phyloP scores from a whole-genome alignment of 2,329 filamentous ascomycete genomes.

The Cytospora chrysosperma region DNA sequence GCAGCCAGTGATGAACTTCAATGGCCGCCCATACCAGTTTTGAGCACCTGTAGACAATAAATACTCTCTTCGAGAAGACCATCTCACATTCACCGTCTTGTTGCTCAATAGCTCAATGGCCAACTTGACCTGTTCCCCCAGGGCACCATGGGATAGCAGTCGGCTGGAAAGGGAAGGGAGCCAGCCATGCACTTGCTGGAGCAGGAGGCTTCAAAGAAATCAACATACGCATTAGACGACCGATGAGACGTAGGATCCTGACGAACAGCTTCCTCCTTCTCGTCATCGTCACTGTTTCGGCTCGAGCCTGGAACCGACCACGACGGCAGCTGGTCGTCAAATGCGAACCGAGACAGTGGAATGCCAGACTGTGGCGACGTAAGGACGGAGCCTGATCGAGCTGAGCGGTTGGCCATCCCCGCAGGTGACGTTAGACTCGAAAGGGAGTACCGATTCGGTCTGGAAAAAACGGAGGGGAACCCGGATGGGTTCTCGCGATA shows the following conservation, averaged over 20 bases:
- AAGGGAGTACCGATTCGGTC: slow-evolving; percentile 76
- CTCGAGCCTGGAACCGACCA: slow-evolving; percentile 84
- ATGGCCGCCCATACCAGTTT: background rate
- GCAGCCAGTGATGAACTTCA: background rate
- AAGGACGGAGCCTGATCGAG: slow-evolving; percentile 74
- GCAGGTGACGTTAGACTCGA: slow-evolving; percentile 83
- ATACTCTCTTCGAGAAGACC: background rate
- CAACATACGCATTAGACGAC: slow-evolving; percentile 75
- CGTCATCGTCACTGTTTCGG: slow-evolving; percentile 87
- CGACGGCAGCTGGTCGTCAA: slow-evolving; percentile 68
- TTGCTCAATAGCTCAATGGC: background rate
- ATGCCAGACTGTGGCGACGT: slow-evolving; percentile 72
- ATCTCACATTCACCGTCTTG: background rate
- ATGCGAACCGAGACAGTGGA: slow-evolving; percentile 54
- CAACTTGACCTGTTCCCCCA: background rate
- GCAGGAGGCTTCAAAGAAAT: slow-evolving; percentile 12
- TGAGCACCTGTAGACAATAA: background rate
- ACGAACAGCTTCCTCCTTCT: slow-evolving; percentile 74
- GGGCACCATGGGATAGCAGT: background rate
- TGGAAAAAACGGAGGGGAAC: slow-evolving; percentile 77
- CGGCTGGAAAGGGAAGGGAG: background rate
- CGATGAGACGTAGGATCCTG: slow-evolving; percentile 70
- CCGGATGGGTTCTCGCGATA: slow-evolving; percentile 71
- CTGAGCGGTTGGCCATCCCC: slow-evolving; percentile 70
- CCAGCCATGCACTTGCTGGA: background rate